These are phyloP conservation scores for Fusarium nisikadoi DNA, from an alignment of 2,329 filamentous ascomycete genomes.

Conservation along the genomic window DNA sequence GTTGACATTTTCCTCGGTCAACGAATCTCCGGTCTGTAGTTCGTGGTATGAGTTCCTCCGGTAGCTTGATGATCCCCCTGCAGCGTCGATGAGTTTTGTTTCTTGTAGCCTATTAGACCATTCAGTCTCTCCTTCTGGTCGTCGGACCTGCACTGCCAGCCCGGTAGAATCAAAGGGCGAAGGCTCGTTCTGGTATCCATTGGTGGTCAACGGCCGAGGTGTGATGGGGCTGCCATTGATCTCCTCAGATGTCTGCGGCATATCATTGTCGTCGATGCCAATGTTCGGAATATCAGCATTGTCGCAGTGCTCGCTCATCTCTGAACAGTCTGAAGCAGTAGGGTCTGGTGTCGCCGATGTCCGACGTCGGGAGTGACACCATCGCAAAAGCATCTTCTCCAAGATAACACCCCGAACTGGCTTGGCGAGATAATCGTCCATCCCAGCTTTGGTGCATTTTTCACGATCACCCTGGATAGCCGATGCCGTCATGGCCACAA, in stretches of 20 bases:
- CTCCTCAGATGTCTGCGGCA: constrained; percentile 44
- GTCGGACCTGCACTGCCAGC: constrained; percentile 48
- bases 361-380: constrained; percentile 59
- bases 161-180: constrained; percentile 57
- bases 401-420: constrained; percentile 75
- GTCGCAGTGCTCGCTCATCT: constrained; percentile 55
- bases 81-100: constrained; percentile 60
- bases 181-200: constrained; percentile 51
- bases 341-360: constrained; percentile 38
- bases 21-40: constrained; percentile 52
- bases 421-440: constrained; percentile 81
- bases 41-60: constrained; percentile 51
- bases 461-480: constrained; percentile 81
- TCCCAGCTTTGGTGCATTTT: constrained; percentile 77
- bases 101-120: constrained; percentile 58
- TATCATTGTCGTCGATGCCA: constrained; percentile 45
- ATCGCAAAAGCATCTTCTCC: constrained; percentile 77
- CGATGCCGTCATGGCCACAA: constrained; percentile 84
- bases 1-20: constrained; percentile 66
- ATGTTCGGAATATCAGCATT: constrained; percentile 55
- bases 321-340: constrained; percentile 58
- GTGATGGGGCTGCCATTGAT: constrained; percentile 50
- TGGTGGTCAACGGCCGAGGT: constrained; percentile 53
- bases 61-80: constrained; percentile 51
- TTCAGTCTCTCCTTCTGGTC: constrained; percentile 53